Evolutionary conservation across 306 rosid species (phyloP), one percentile per base, ranked within the genome.

Genomic region (Cajanus cajan): DNA sequence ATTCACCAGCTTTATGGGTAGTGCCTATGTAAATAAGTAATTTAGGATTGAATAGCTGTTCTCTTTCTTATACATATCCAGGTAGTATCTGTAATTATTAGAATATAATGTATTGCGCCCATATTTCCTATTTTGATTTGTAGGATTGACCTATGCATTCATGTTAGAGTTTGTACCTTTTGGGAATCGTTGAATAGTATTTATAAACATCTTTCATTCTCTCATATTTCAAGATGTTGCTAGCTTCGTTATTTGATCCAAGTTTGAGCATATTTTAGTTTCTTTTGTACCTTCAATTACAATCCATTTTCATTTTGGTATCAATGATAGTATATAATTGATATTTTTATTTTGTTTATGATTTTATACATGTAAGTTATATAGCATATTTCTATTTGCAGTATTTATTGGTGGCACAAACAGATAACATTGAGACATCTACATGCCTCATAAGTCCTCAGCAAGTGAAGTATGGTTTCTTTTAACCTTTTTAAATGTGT

Each of bases 361-460:
- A 65, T 8, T 48, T 8, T 36, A 18, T 18, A 28, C 3, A 3
- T 71, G 50, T 71, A n/a, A 59, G 33, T 8, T 71, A 13, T 55
- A 37, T 72, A 37, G n/a, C 61, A 18, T 82, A 37, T 71, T 78
- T 81, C 61, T 51, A 36, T 54, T 73, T 86, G 84, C 90, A 96
- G 99, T 82, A 79, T 75, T 81, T 96, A 73, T 85, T 96, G 71
- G 98, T 96, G 28, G 93, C 87, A 68, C 96, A 93, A 78, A 86
- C 82, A 31, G 98, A 96, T 83, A 93, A 83, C 70, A 76, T 80
- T 34, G 93, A 93, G 85, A 91, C 92, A 58, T 86, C 99, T 76
- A 87, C 96, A 54, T 93, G 99, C 86, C 77, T 96, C 69, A 83
- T 91, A 76, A 93, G 85, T 92, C 99, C 99, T 50, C 98, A 80